phyloP scores from a whole-genome alignment of 2,329 filamentous ascomycete species.

The Xylariaceae sp. region DNA sequence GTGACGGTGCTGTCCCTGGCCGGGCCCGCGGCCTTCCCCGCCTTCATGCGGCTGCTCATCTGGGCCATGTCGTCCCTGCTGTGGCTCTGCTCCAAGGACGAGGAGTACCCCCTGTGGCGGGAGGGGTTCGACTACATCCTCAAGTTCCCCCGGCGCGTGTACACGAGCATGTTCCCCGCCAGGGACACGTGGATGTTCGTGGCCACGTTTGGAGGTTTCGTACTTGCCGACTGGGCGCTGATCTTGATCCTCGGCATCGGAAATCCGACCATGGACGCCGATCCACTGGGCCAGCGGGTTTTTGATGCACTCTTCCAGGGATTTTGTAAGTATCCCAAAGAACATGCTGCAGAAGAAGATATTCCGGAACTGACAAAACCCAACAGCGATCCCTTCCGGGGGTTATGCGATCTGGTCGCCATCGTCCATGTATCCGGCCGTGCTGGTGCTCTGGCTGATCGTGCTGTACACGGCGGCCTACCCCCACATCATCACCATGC shows the following conservation, averaged over 20 bases:
- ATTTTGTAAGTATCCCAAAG: slow-evolving; percentile 26
- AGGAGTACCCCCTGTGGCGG: slow-evolving; percentile 24
- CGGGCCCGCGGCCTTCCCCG: slow-evolving; percentile 45
- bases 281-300: slow-evolving; percentile 37
- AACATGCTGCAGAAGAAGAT: background rate
- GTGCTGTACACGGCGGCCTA: slow-evolving; percentile 63
- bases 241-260: slow-evolving; percentile 47
- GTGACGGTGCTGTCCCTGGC: slow-evolving; percentile 30
- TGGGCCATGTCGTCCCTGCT: slow-evolving; percentile 32
- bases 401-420: slow-evolving; percentile 48
- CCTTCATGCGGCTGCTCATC: slow-evolving; percentile 39
- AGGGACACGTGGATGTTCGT: slow-evolving; percentile 46
- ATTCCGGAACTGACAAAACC: slow-evolving; percentile 11
- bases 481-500: slow-evolving; percentile 55
- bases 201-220: slow-evolving; percentile 38
- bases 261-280: slow-evolving; percentile 35
- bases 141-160: slow-evolving; percentile 32
- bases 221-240: slow-evolving; percentile 43
- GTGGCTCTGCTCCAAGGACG: slow-evolving; percentile 13
- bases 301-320: slow-evolving; percentile 47
- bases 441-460: slow-evolving; percentile 53
- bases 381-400: slow-evolving; percentile 38
- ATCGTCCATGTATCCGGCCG: slow-evolving; percentile 42
- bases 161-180: slow-evolving; percentile 44
- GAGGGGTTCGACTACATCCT: slow-evolving; percentile 30